Conservation (phyloP, 495 filamentous ascomycete species). For the Lepraria neglecta region DNA sequence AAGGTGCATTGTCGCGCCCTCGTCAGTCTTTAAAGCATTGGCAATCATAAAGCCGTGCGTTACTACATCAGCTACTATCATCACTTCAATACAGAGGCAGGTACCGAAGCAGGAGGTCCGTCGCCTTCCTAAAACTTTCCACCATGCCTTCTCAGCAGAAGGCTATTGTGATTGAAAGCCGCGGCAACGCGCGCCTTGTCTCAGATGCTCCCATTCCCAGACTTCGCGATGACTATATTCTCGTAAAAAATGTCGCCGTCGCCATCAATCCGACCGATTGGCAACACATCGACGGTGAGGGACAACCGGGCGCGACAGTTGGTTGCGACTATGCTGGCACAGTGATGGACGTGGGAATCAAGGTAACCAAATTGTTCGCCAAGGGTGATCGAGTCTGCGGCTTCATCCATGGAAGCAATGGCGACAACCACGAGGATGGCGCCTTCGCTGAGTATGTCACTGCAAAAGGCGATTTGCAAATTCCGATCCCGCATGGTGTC, state of each 20-base stretch:
- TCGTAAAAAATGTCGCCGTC: not conserved
- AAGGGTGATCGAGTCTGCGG: not conserved
- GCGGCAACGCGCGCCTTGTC: not conserved
- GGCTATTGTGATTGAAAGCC: not conserved
- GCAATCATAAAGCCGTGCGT: too few relatives aligned
- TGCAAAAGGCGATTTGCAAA: not conserved
- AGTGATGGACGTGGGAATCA: not conserved
- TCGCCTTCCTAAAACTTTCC: too few relatives aligned
- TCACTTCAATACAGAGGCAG: too few relatives aligned
- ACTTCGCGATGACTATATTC: not conserved
- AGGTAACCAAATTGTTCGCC: not conserved
- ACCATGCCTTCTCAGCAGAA: too few relatives aligned
- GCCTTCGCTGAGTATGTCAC: not conserved
- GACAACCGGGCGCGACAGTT: not conserved
- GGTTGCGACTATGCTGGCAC: not conserved
- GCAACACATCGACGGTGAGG: not conserved
- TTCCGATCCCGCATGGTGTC: conserved; percentile 18
- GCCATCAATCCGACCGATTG: not conserved
- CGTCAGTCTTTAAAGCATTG: too few relatives aligned
- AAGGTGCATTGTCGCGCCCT: too few relatives aligned
- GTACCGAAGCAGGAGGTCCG: too few relatives aligned
- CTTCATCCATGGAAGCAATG: not conserved
- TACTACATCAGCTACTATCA: too few relatives aligned
- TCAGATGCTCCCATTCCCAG: not conserved
- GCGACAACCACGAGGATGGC: not conserved